Conservation (phyloP, 495 filamentous ascomycete species). For the Neurospora tetraspora region DNA sequence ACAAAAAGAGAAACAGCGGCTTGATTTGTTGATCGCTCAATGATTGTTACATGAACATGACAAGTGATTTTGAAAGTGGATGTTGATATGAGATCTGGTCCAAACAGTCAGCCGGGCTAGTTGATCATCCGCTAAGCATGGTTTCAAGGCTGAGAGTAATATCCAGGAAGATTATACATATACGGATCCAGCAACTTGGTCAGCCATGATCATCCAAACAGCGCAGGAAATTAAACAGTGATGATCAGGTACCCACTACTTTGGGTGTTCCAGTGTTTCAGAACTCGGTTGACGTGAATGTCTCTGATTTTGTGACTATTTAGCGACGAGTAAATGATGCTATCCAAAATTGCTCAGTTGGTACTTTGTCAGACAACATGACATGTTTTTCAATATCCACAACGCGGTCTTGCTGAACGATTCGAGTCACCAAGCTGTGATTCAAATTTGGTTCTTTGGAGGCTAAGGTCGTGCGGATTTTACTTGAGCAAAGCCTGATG, state of each 20-base stretch:
- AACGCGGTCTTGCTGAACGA: not conserved
- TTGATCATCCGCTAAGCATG: not conserved
- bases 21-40: not conserved
- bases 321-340: not conserved
- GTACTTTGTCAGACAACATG: not conserved
- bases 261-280: not conserved
- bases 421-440: not conserved
- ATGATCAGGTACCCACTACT: not conserved
- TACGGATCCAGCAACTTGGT: not conserved
- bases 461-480: not conserved
- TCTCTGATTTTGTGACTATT: not conserved
- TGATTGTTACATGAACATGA: not conserved
- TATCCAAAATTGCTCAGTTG: not conserved
- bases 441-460: not conserved
- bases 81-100: not conserved
- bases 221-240: not conserved
- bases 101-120: not conserved
- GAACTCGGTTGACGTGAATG: not conserved
- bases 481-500: not conserved
- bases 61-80: not conserved
- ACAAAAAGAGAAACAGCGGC: not conserved
- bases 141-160: not conserved
- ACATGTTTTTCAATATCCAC: not conserved
- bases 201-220: not conserved
- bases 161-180: not conserved